Evolutionary conservation across 2,329 filamentous ascomycete species (phyloP).

Genomic region (Xylariaceae sp.): DNA sequence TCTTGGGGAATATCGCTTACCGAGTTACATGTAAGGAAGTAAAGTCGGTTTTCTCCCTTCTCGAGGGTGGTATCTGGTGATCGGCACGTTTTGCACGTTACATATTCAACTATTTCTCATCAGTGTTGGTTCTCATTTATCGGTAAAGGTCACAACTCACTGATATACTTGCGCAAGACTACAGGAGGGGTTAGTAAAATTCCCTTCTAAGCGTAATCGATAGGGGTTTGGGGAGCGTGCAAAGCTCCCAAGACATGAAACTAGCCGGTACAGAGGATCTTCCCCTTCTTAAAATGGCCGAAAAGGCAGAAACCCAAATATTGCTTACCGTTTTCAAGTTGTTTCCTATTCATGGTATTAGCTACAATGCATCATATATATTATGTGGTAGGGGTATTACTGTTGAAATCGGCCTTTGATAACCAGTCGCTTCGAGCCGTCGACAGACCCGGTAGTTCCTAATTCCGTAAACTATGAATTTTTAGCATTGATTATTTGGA

Average conservation of each 20-base stretch:
- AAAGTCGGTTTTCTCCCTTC: constrained; percentile 98
- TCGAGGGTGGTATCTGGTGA: constrained; percentile 93
- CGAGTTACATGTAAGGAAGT: constrained; percentile 97
- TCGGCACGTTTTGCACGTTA: constrained; percentile 98
- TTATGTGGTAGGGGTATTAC: no score
- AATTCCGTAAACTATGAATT: constrained; percentile 77
- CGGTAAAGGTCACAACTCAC: no score
- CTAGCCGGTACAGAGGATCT: no score
- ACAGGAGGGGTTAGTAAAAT: no score
- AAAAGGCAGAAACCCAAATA: no score
- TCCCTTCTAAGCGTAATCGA: no score
- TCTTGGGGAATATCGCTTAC: constrained; percentile 14
- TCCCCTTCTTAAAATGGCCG: no score
- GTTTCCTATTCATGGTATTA: constrained; percentile 39
- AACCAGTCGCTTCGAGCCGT: constrained; percentile 88
- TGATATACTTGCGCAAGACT: constrained; percentile 46
- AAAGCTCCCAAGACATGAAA: no score
- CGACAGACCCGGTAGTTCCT: constrained; percentile 95
- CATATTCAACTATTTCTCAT: no score
- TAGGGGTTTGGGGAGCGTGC: no score
- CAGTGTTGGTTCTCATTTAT: no score
- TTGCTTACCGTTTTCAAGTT: constrained; percentile 30
- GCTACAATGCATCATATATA: constrained; percentile 70
- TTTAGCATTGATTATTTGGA: neutral
- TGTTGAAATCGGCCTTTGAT: constrained; percentile 99